A percentile compares a stretch with the other conserved stretches of the same genome.
Conservation (phyloP, 2,329 filamentous ascomycete species). For the Fusarium anguioides region DNA sequence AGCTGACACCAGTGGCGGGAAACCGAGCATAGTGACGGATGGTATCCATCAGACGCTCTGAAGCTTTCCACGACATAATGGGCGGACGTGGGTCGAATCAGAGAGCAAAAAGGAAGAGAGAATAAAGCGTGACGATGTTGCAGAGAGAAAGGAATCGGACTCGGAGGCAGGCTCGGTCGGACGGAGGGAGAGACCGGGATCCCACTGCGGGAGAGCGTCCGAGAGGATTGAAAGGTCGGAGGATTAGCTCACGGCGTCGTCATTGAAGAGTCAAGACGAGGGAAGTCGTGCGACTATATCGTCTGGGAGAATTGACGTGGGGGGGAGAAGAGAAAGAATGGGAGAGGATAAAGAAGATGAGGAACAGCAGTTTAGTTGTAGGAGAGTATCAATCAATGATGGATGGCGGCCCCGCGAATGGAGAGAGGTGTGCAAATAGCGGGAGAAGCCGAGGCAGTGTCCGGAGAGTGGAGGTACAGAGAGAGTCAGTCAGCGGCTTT, state of each 20-base stretch:
- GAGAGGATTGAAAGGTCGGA: conserved; percentile 32
- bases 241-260: conserved; percentile 45
- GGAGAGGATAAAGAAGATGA: conserved; percentile 19
- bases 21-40: conserved; percentile 98
- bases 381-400: conserved; percentile 12
- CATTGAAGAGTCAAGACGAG: conserved; percentile 40
- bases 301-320: conserved; percentile 27
- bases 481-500: not conserved
- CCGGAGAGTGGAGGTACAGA: conserved; percentile 27
- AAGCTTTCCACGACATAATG: conserved; percentile 92
- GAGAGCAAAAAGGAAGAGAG: conserved; percentile 16
- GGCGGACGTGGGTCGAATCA: conserved; percentile 28
- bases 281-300: conserved; percentile 23
- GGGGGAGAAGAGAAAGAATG: not conserved
- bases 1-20: conserved; percentile 93
- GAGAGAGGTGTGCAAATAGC: conserved; percentile 36
- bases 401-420: conserved; percentile 42
- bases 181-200: conserved; percentile 41
- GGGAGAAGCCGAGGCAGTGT: conserved; percentile 46
- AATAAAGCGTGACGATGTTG: conserved; percentile 11
- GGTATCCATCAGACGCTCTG: conserved; percentile 91
- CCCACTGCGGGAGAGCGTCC: conserved; percentile 39
- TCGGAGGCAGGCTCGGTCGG: conserved; percentile 43
- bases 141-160: conserved; percentile 32
- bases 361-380: conserved; percentile 4